A percentile compares a stretch with the other conserved stretches of the same genome.
phyloP scores from a whole-genome alignment of 192 early-diverging fungal genomes.

The Entophlyctis helioformis region DNA sequence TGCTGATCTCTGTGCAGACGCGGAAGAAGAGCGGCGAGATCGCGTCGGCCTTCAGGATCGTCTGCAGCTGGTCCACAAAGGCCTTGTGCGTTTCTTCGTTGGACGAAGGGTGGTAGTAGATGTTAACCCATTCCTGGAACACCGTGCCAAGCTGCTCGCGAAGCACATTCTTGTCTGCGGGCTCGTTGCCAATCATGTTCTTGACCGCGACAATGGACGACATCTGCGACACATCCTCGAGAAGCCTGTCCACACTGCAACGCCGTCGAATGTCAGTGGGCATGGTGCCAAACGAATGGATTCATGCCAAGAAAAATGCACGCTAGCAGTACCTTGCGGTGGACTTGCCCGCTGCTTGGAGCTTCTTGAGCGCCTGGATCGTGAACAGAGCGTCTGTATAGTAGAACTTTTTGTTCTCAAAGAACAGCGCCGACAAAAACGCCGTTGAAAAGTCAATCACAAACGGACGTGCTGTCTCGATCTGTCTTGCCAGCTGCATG shows the following conservation, averaged over 20 bases:
- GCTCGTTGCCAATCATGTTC: constrained; percentile 26
- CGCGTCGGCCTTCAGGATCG: constrained; percentile 62
- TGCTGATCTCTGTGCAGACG: constrained; percentile 71
- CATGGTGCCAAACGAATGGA: no score
- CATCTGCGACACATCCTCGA: constrained; percentile 44
- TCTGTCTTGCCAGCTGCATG: constrained; percentile 70
- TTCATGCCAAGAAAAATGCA: no score
- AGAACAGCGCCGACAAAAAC: constrained; percentile 54
- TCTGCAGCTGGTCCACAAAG: constrained; percentile 62
- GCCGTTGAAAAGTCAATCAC: constrained; percentile 75
- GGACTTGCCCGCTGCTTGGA: no score
- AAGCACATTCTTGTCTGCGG: no score
- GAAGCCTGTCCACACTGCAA: constrained; percentile 26
- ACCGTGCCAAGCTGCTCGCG: constrained; percentile 48
- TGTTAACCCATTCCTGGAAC: constrained; percentile 75
- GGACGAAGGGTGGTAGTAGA: constrained; percentile 58
- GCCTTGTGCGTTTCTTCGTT: constrained; percentile 54
- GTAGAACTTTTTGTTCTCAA: no score
- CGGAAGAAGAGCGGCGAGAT: constrained; percentile 83
- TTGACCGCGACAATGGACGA: constrained; percentile 15
- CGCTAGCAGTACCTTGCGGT: no score
- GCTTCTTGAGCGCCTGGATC: no score
- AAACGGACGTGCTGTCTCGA: constrained; percentile 59
- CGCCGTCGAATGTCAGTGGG: no score
- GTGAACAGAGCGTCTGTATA: no score